Evolutionary conservation across 192 early-diverging fungal genomes (phyloP).

Genomic region (Coemansia pectinata): DNA sequence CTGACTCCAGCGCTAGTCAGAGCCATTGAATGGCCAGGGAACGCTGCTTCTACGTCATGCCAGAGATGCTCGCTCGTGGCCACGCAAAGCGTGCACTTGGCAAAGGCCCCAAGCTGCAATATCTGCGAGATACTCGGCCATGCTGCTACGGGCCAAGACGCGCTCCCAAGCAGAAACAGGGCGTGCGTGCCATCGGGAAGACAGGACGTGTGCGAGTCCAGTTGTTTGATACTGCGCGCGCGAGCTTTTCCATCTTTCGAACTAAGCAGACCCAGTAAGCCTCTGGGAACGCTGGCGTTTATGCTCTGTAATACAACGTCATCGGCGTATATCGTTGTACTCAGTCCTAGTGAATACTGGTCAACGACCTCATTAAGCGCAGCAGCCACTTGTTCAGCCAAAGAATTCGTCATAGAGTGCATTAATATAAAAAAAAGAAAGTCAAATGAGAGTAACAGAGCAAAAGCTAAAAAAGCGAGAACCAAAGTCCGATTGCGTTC

Average conservation of each 20-base stretch:
- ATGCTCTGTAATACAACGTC: constrained; percentile 27
- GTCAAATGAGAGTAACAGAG: neutral
- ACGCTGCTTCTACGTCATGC: constrained; percentile 25
- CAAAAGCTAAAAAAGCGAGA: neutral
- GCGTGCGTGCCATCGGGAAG: constrained; percentile 34
- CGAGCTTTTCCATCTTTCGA: neutral
- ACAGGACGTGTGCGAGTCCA: constrained; percentile 1
- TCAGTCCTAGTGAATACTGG: constrained; percentile 28
- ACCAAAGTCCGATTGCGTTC: neutral
- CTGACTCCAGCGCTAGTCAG: constrained; percentile 12
- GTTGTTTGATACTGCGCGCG: constrained; percentile 26
- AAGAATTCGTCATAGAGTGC: neutral
- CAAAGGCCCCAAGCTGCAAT: neutral
- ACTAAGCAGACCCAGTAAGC: constrained; percentile 28
- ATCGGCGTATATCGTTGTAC: constrained; percentile 51
- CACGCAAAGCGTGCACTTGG: constrained; percentile 38
- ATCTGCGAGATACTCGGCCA: constrained; percentile 23
- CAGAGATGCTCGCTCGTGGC: constrained; percentile 29
- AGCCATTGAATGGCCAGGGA: constrained; percentile 8
- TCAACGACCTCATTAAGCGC: constrained; percentile 15
- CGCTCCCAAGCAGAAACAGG: constrained; percentile 34
- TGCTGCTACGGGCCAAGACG: constrained; percentile 23
- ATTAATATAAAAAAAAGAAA: neutral
- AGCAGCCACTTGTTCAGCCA: constrained; percentile 14
- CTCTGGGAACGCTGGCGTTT: constrained; percentile 14